Evolutionary conservation across 2,329 filamentous ascomycete genomes (phyloP), one percentile per base, ranked within the genome.

Genomic region (Didymella keratinophila): DNA sequence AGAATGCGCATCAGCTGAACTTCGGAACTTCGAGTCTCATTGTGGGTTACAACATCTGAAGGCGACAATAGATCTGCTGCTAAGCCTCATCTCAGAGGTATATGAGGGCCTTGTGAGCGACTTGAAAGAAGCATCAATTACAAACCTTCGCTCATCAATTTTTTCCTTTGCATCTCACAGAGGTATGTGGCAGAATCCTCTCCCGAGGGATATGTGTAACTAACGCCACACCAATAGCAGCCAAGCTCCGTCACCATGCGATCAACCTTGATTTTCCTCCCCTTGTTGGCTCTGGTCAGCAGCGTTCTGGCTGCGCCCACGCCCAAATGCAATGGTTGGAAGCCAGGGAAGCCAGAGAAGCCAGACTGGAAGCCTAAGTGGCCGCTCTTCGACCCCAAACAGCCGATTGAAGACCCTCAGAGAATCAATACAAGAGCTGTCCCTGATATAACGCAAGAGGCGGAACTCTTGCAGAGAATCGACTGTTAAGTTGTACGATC

Each of bases 301-400:
- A 36, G 45, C 37, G 27, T 50, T 25, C 16, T 52, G n/a, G 53
- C 61, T 36, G 62, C 62, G 4, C 70, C 70, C 1, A 60, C 69
- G 23, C 52, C 64, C 28, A 44, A 41, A 4, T 20, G 34, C 23
- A 49, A 45, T 20, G 45, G 52, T 1, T 56, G 39, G 37, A 56
- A 47, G 34, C 51, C 25, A 11, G 21, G 30, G 28, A 56, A 47
- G 34, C 51, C 25, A 11, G 44, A 48, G 28, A 56, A 42, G 34
- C 51, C 25, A 3, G 44, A 48, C 20, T 32, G 28, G 44, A 34
- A 47, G 12, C 44, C 45, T 8, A 21, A 48, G 21, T 49, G 45
- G 45, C 49, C 32, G 36, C 51, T n/a, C n/a, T n/a, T n/a, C 7
- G 44, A 48, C n/a, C 34, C 42, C n/a, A 42, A 45, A 16, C 27